Percentiles rank a stretch among this genome's conserved stretches.
Evolutionary conservation across 805 yeast genomes (phyloP).

Genomic region (Metschnikowia anglica): DNA sequence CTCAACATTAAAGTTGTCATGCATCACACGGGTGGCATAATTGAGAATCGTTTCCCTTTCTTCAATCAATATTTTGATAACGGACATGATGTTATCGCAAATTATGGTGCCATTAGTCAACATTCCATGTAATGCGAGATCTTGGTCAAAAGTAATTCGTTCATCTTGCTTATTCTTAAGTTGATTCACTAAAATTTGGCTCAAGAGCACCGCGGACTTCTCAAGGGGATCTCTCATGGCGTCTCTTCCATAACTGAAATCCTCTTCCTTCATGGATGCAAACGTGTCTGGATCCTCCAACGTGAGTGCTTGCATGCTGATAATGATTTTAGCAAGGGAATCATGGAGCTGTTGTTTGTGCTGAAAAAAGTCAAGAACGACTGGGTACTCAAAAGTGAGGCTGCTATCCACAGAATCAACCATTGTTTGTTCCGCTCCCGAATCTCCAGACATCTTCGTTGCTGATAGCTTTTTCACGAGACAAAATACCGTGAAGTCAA

Average conservation of each 20-base stretch:
- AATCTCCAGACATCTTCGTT: neutral
- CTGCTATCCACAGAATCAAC: constrained; percentile 16
- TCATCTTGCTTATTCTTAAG: constrained; percentile 39
- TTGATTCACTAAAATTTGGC: constrained; percentile 46
- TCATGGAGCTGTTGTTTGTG: constrained; percentile 73
- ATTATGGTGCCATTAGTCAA: constrained; percentile 37
- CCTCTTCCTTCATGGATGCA: constrained; percentile 56
- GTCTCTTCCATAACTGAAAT: constrained; percentile 43
- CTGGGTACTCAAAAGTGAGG: constrained; percentile 48
- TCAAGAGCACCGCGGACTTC: constrained; percentile 48
- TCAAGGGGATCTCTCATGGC: constrained; percentile 44
- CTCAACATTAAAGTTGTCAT: constrained; percentile 64
- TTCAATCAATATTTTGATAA: constrained; percentile 60
- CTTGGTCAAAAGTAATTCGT: constrained; percentile 39
- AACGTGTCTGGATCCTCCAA: constrained; percentile 75
- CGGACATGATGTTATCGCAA: constrained; percentile 33
- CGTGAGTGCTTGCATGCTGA: constrained; percentile 69
- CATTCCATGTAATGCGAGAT: constrained; percentile 39
- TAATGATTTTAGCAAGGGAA: constrained; percentile 52
- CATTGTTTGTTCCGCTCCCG: constrained; percentile 10
- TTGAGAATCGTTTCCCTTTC: constrained; percentile 69
- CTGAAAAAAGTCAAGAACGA: constrained; percentile 68
- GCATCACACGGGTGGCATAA: constrained; percentile 77
- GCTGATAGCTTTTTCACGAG: constrained; percentile 36
- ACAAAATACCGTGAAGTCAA: constrained; percentile 59